A percentile compares a stretch with the other conserved stretches of the same genome.
These are phyloP conservation scores for Dalbergia cultrata DNA, from an alignment of 306 rosid genomes.

Conservation along the genomic window DNA sequence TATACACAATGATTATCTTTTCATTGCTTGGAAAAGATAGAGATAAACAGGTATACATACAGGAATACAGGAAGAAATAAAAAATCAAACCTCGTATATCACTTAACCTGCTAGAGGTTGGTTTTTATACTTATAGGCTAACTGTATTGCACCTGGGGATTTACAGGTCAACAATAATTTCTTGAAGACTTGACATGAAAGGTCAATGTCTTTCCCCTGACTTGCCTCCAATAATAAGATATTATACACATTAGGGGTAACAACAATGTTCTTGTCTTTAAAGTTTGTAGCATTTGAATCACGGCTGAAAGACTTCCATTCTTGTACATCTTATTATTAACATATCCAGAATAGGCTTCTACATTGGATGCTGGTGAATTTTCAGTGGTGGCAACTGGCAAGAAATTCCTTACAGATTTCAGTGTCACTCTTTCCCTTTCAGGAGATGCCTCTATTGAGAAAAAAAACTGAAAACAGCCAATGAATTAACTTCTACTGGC, in stretches of 20 bases:
- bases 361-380: slow-evolving; percentile 45
- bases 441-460: slow-evolving; percentile 57
- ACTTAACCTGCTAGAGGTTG: too few relatives aligned
- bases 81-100: background rate
- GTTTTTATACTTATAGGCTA: too few relatives aligned
- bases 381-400: slow-evolving; percentile 42
- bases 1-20: slow-evolving; percentile 5
- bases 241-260: slow-evolving; percentile 52
- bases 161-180: slow-evolving; percentile 51
- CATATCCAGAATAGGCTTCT: slow-evolving; percentile 44
- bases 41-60: too few relatives aligned
- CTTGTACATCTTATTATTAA: slow-evolving; percentile 51
- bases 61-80: background rate
- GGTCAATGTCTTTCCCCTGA: slow-evolving; percentile 60
- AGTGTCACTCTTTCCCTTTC: slow-evolving; percentile 46
- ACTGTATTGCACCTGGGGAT: slow-evolving; percentile 49
- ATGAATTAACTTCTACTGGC: slow-evolving; percentile 30
- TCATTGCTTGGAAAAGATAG: background rate
- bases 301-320: slow-evolving; percentile 55
- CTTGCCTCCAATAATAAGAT: slow-evolving; percentile 62
- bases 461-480: slow-evolving; percentile 47
- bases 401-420: slow-evolving; percentile 56
- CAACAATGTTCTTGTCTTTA: slow-evolving; percentile 50
- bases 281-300: slow-evolving; percentile 57
- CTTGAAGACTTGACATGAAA: slow-evolving; percentile 65